Conservation (phyloP, 1,284 basidiomycete genomes). For the Kwoniella shivajii region DNA sequence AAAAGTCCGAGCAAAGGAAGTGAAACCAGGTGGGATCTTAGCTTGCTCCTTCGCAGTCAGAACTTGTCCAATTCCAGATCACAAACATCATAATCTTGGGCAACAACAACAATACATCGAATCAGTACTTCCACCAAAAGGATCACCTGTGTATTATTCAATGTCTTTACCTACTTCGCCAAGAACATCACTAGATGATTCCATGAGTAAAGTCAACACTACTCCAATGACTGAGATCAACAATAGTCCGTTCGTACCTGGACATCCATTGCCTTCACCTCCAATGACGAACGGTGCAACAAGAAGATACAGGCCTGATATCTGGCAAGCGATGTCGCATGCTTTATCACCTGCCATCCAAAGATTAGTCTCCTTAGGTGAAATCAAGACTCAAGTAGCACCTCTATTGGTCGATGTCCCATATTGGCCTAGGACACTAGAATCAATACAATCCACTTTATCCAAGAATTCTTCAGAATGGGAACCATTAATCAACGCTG, state of each 20-base stretch:
- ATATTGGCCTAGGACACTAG: conserved; percentile 28
- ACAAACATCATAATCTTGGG: not conserved
- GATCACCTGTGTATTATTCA: conserved; percentile 3
- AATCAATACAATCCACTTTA: conserved; percentile 10
- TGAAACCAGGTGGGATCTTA: conserved; percentile 24
- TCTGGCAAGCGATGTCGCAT: conserved; percentile 29
- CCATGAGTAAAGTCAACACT: not conserved
- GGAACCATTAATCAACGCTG: conserved; percentile 17
- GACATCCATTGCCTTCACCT: conserved; percentile 7
- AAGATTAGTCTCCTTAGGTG: conserved; percentile 26
- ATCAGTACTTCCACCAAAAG: not conserved
- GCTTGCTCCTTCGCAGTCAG: conserved; percentile 19
- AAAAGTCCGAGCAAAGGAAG: conserved; percentile 19
- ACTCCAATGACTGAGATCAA: conserved; percentile 14
- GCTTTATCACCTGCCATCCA: conserved; percentile 26
- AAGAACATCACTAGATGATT: conserved; percentile 5
- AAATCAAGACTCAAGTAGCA: conserved; percentile 27
- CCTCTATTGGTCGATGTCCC: conserved; percentile 25
- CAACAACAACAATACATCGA: not conserved
- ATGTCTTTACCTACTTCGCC: conserved; percentile 18
- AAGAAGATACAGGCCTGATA: conserved; percentile 16
- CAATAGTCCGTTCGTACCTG: conserved; percentile 8
- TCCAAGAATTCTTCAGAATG: conserved; percentile 15
- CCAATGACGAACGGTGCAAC: conserved; percentile 8
- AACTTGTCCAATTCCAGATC: not conserved